phyloP scores from a whole-genome alignment of 2,329 filamentous ascomycete genomes.

The Aspergillus sp. region DNA sequence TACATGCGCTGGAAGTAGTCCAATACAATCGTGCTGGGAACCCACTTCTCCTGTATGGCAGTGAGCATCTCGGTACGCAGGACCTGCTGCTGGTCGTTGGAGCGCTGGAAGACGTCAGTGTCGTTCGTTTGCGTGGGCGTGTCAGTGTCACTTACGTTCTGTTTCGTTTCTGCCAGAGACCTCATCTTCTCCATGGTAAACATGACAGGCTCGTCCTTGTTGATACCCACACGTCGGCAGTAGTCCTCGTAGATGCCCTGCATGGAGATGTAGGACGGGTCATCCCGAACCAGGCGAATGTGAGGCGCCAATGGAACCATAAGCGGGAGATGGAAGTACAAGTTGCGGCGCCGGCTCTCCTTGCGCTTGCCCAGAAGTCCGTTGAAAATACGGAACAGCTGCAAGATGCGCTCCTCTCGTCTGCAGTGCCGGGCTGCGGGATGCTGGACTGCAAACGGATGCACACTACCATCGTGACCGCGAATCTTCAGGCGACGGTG shows the following conservation, averaged over 20 bases:
- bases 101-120: constrained; percentile 39
- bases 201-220: constrained; percentile 92
- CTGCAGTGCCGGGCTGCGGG: constrained; percentile 89
- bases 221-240: constrained; percentile 80
- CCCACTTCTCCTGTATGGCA: constrained; percentile 91
- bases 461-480: constrained; percentile 95
- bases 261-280: constrained; percentile 88
- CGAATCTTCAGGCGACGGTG: constrained; percentile 93
- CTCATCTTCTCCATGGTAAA: constrained; percentile 95
- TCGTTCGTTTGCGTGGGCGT: not conserved
- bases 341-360: constrained; percentile 86
- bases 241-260: constrained; percentile 97
- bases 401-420: constrained; percentile 89
- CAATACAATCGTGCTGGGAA: constrained; percentile 76
- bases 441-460: constrained; percentile 94
- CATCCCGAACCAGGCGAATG: constrained; percentile 93
- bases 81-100: constrained; percentile 67
- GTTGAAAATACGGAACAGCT: constrained; percentile 97
- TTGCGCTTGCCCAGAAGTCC: constrained; percentile 88
- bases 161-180: constrained; percentile 70
- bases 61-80: constrained; percentile 89
- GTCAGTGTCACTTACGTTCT: constrained; percentile 40
- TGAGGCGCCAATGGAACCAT: constrained; percentile 95
- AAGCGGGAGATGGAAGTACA: constrained; percentile 93
- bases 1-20: constrained; percentile 89